Base-by-base conservation (phyloP, 2,329 filamentous ascomycete genomes). In the Albophoma yamanashiensis region DNA sequence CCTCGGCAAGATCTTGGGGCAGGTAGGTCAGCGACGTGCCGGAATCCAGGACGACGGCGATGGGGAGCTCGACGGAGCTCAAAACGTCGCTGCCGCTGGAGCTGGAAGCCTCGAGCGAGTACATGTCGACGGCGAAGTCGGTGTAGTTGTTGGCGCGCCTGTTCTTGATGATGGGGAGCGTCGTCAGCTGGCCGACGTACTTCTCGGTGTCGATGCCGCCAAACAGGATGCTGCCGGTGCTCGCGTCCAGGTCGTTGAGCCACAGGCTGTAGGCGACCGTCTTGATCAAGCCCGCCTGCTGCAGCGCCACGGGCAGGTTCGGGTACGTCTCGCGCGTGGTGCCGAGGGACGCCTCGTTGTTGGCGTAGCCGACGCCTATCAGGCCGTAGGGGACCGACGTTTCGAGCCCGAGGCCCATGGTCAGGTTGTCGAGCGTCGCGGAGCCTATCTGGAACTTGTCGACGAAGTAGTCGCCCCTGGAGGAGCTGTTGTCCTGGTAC, bases 191-290 rank as follows among this genome's bases (percentile, higher is more conserved):
- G 56, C 89, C 89, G 0, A 78, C 70, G 73, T 85, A 94, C 69
- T 92, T 92, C 61, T 80, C 82, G 0, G 84, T 89, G 69, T 93
- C 89, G 61, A 92, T 84, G n/a, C 89, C 90, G 45, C 90, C 90
- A 65, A 93, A 94, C 1, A 93, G 76, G 62, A 93, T 87, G 65
- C 77, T 87, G 42, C 90, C 90, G 1, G 81, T 86, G 62, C 79
- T 85, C 0, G 88, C 73, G 61, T 77, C 78, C 12, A 82, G 70
- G 59, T 84, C 81, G 64, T 84, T 84, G 59, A 84, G 75, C 86
- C 87, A 91, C 27, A 92, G 73, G 61, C 87, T 90, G 73, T 89
- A 91, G 2, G 88, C 87, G 47, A 84, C 82, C 14, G 81, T 82
- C 62, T 83, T 83, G 71, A 89, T 89, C 58, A 83, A 68, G 22